A percentile compares a stretch with the other conserved stretches of the same genome.
phyloP scores from a whole-genome alignment of 1,139 yeast species.

The Pneumocystis murina region DNA sequence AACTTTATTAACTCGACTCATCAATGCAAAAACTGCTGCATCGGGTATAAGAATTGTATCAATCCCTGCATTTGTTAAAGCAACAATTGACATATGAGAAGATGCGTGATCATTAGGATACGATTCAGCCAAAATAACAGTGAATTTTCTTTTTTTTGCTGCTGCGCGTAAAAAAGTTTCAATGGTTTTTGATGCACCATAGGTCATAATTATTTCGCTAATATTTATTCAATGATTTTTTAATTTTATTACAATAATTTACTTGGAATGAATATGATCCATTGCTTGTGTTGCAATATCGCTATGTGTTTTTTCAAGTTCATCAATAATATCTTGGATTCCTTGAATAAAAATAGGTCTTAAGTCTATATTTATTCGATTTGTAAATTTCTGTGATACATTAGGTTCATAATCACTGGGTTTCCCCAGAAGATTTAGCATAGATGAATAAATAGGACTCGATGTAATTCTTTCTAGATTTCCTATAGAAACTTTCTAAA shows the following conservation, averaged over 20 bases:
- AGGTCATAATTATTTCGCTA: slow-evolving; percentile 66
- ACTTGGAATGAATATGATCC: slow-evolving; percentile 82
- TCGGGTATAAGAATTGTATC: slow-evolving; percentile 89
- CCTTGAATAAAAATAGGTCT: slow-evolving; percentile 88
- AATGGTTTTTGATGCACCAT: slow-evolving; percentile 89
- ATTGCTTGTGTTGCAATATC: slow-evolving; percentile 81
- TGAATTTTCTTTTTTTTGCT: slow-evolving; percentile 74
- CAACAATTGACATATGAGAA: slow-evolving; percentile 68
- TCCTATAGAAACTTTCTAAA: neutral
- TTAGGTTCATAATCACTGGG: slow-evolving; percentile 1
- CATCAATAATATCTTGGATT: slow-evolving; percentile 83
- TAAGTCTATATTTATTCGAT: slow-evolving; percentile 35
- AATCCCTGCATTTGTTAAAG: slow-evolving; percentile 69
- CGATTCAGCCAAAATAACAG: slow-evolving; percentile 75
- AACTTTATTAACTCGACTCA: slow-evolving; percentile 96
- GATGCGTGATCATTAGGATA: slow-evolving; percentile 70
- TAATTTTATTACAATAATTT: neutral
- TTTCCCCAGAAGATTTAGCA: slow-evolving; percentile 10
- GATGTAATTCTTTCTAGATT: neutral
- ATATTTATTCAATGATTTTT: neutral
- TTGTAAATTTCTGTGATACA: neutral
- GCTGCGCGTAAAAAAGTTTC: slow-evolving; percentile 76
- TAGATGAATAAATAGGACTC: slow-evolving; percentile 9
- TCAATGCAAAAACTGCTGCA: slow-evolving; percentile 80
- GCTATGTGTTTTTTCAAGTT: slow-evolving; percentile 76